These are phyloP conservation scores for Colletotrichum magnum DNA, from an alignment of 2,329 filamentous ascomycete genomes.

Conservation along the genomic window DNA sequence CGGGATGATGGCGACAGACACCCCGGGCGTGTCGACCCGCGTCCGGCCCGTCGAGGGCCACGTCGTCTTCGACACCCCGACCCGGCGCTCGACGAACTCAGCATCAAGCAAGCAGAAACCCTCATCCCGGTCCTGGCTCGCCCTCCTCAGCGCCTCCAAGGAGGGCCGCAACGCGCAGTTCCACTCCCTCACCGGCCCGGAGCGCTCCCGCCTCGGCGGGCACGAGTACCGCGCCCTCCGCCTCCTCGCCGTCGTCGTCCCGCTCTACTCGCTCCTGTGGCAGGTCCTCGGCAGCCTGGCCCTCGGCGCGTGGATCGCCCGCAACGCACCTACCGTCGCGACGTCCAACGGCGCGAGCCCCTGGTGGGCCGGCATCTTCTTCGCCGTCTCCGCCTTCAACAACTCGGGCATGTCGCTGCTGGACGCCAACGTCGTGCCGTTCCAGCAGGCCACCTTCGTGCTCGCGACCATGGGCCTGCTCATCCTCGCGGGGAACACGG, in stretches of 20 bases:
- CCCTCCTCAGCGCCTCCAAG: slow-evolving; percentile 53
- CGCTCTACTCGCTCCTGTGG: slow-evolving; percentile 71
- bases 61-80: neutral
- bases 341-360: slow-evolving; percentile 71
- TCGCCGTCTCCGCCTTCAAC: slow-evolving; percentile 78
- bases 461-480: slow-evolving; percentile 68
- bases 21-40: neutral
- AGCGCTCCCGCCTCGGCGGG: slow-evolving; percentile 72
- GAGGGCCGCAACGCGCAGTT: slow-evolving; percentile 69
- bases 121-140: slow-evolving; percentile 45
- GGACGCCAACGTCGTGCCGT: slow-evolving; percentile 76
- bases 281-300: slow-evolving; percentile 72
- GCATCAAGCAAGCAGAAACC: slow-evolving; percentile 36
- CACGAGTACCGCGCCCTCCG: slow-evolving; percentile 75
- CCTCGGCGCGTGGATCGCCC: slow-evolving; percentile 72
- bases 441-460: slow-evolving; percentile 66
- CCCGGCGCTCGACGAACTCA: slow-evolving; percentile 20
- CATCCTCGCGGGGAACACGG: slow-evolving; percentile 76
- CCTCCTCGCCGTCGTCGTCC: slow-evolving; percentile 71
- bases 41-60: neutral
- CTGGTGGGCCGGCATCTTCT: slow-evolving; percentile 79
- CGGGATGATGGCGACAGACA: neutral
- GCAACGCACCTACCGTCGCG: slow-evolving; percentile 64
- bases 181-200: slow-evolving; percentile 64
- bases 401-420: slow-evolving; percentile 79